Percentiles rank a stretch among this genome's conserved stretches.
Conservation (phyloP, 225 moss, liverwort and hornwort genomes). For the Thuidium tamariscinum region DNA sequence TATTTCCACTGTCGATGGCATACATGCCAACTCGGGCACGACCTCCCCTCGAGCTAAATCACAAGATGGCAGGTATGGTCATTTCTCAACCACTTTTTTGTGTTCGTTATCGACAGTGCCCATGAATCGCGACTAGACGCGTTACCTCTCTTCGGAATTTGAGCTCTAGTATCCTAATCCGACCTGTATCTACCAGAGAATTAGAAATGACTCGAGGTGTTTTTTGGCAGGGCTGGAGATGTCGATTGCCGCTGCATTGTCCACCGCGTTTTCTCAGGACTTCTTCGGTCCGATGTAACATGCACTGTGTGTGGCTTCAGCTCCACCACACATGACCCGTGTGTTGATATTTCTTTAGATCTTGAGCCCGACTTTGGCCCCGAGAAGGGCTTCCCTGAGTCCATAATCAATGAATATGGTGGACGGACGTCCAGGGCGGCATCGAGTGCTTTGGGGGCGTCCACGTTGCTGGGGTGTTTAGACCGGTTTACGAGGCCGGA, state of each 20-base stretch:
- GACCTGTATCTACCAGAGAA: neutral
- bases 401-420: constrained; percentile 36
- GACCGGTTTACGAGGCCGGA: constrained; percentile 79
- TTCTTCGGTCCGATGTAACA: constrained; percentile 83
- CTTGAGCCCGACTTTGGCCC: constrained; percentile 77
- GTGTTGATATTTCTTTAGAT: constrained; percentile 84
- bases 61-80: constrained; percentile 1
- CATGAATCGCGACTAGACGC: neutral
- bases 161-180: neutral
- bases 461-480: constrained; percentile 75
- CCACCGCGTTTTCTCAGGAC: constrained; percentile 85
- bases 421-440: constrained; percentile 64
- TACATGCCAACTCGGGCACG: constrained; percentile 76
- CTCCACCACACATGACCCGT: constrained; percentile 85
- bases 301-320: constrained; percentile 94
- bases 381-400: constrained; percentile 59
- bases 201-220: neutral
- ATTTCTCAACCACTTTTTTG: neutral
- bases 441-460: constrained; percentile 63
- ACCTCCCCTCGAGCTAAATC: constrained; percentile 44
- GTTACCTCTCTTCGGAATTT: neutral
- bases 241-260: constrained; percentile 89
- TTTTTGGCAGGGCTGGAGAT: constrained; percentile 58
- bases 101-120: too few species aligned
- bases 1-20: constrained; percentile 81